Conservation (phyloP, 2,329 filamentous ascomycete species). For the Neonectria faginata region DNA sequence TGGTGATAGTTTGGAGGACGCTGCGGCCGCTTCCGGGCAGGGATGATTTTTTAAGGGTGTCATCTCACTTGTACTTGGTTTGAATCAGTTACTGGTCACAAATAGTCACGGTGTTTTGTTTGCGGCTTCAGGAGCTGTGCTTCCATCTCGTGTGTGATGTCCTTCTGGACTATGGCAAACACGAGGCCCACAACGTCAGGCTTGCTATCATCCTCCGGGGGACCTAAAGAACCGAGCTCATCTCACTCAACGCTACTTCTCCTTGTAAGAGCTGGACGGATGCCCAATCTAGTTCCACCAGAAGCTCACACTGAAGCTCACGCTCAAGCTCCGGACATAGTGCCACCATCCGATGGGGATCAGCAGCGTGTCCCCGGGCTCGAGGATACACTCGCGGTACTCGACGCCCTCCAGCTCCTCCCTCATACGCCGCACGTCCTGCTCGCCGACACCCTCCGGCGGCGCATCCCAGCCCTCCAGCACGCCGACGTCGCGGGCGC, state of each 20-base stretch:
- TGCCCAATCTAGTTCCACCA: constrained; percentile 78
- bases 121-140: neutral
- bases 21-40: constrained; percentile 35
- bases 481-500: constrained; percentile 78
- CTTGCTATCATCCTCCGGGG: neutral
- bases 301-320: constrained; percentile 95
- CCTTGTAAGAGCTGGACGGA: neutral
- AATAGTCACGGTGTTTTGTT: constrained; percentile 2
- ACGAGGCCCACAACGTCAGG: neutral
- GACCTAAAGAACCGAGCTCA: neutral
- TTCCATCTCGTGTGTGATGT: neutral
- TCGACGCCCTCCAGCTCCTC: constrained; percentile 67
- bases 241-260: neutral
- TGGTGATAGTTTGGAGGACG: constrained; percentile 52
- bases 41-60: constrained; percentile 24
- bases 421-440: constrained; percentile 54
- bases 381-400: constrained; percentile 82
- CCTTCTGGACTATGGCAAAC: neutral
- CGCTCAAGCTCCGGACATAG: constrained; percentile 86
- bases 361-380: constrained; percentile 86
- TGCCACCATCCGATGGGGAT: constrained; percentile 99
- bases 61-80: constrained; percentile 5
- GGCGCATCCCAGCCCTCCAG: constrained; percentile 70
- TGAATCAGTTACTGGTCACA: constrained; percentile 4
- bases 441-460: constrained; percentile 42